Evolutionary conservation across 257 asterid genomes (phyloP).

Genomic region (Gentiana macrophylla): DNA sequence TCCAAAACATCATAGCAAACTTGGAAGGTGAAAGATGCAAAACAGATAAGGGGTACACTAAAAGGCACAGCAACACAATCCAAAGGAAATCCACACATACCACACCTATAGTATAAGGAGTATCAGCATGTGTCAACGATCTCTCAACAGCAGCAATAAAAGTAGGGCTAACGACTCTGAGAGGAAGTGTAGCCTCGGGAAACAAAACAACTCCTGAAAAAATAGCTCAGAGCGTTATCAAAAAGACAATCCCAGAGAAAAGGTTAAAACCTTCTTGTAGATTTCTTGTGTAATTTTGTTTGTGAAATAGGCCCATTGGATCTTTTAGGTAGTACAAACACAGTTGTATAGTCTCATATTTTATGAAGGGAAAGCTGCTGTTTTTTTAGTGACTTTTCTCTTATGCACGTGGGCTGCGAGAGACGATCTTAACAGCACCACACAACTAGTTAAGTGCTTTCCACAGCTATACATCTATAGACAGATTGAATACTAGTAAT

Average conservation of each 20-base stretch:
- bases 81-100: constrained; percentile 41
- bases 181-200: constrained; percentile 95
- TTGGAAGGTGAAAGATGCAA: constrained; percentile 11
- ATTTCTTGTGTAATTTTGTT: too few relatives aligned
- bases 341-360: too few relatives aligned
- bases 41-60: constrained; percentile 6
- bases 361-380: too few relatives aligned
- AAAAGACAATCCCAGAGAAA: background rate
- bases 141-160: constrained; percentile 77
- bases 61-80: constrained; percentile 5
- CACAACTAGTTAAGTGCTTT: too few relatives aligned
- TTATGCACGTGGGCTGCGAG: too few relatives aligned
- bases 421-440: too few relatives aligned
- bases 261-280: too few relatives aligned
- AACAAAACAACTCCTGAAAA: constrained; percentile 82
- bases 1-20: constrained; percentile 9
- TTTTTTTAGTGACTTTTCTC: too few relatives aligned
- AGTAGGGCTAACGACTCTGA: constrained; percentile 65
- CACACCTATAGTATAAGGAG: constrained; percentile 79
- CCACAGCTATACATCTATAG: too few relatives aligned
- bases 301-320: too few relatives aligned
- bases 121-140: constrained; percentile 71
- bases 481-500: too few relatives aligned
- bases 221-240: background rate
- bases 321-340: too few relatives aligned